A percentile compares a stretch with the other conserved stretches of the same genome.
These are phyloP conservation scores for Sporothrix euskadiensis DNA, from an alignment of 2,329 filamentous ascomycete genomes.

Conservation along the genomic window DNA sequence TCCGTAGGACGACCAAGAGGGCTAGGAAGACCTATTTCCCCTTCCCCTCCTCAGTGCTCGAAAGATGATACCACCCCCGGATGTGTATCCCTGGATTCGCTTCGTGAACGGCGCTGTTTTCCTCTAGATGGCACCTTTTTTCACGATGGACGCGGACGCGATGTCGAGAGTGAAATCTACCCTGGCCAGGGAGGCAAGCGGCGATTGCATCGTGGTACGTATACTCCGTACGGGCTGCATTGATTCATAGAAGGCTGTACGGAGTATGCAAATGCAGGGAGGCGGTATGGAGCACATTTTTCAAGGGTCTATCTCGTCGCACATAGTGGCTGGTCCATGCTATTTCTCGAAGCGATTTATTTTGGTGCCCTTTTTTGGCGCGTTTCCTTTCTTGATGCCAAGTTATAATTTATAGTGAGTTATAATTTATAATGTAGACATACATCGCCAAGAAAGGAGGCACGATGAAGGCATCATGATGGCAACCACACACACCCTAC, in stretches of 20 bases:
- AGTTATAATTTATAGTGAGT: neutral
- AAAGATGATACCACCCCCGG: neutral
- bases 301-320: neutral
- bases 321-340: no score
- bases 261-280: neutral
- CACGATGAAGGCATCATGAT: neutral
- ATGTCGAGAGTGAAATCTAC: neutral
- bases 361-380: neutral
- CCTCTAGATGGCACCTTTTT: neutral
- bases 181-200: neutral
- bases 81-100: neutral
- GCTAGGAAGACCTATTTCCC: neutral
- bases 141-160: neutral
- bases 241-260: neutral
- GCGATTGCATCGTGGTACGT: neutral
- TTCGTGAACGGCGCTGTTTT: neutral
- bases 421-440: neutral
- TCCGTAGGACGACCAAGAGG: neutral
- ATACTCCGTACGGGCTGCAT: neutral
- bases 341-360: neutral
- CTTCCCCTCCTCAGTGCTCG: neutral
- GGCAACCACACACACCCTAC: neutral
- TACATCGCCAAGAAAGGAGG: neutral
- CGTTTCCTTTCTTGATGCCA: neutral
- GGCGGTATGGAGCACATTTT: neutral